Base-by-base conservation (phyloP, 2,329 filamentous ascomycete species). In the Colletotrichum sp. region DNA sequence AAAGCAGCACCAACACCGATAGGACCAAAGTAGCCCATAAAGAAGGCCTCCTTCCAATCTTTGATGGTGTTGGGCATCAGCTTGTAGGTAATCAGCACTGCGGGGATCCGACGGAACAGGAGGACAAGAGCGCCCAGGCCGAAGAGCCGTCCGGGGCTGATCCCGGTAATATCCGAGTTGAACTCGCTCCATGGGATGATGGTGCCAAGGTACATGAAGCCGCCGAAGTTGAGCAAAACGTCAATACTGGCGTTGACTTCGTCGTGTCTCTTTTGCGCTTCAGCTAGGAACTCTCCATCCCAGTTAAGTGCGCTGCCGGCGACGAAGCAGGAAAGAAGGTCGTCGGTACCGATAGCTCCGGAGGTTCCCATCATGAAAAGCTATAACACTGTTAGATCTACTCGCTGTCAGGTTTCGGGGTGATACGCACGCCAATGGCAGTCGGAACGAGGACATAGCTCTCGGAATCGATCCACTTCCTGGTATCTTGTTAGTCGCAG, bases 1-100 rank as follows among this genome's bases (percentile, higher is more conserved):
- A 95, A 96, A 28, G 95, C 89, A 1, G 94, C 94, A 24, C 92
- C 93, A 10, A 95, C 93, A 3, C 94, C 94, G 63, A 96, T 95
- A 0, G 94, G 94, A 0, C 94, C 94, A 79, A 96, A 96, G 75
- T 92, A 92, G 0, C 91, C 91, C 89, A 92, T 90, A 74, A 92
- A 92, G 0, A 92, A 79, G 0, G 90, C 91, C 75, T 92, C 90
- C 78, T 89, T 90, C 85, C 88, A 91, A 78, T 87, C 83, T n/a
- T 86, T 86, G 72, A 88, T 86, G 0, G 88, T 85, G 3, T 83
- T 83, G 0, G 90, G 89, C 88, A 92, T 90, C 8, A 90, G 82
- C 78, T 89, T 90, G 81, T 92, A 92, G 2, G 86, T 84, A 12
- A 89, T 67, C 65, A 92, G 81, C 12, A 92, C 87, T 3, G 90